A percentile compares a stretch with the other conserved stretches of the same genome.
Conservation (phyloP, 2,329 filamentous ascomycete species). For the Fusarium anguioides region DNA sequence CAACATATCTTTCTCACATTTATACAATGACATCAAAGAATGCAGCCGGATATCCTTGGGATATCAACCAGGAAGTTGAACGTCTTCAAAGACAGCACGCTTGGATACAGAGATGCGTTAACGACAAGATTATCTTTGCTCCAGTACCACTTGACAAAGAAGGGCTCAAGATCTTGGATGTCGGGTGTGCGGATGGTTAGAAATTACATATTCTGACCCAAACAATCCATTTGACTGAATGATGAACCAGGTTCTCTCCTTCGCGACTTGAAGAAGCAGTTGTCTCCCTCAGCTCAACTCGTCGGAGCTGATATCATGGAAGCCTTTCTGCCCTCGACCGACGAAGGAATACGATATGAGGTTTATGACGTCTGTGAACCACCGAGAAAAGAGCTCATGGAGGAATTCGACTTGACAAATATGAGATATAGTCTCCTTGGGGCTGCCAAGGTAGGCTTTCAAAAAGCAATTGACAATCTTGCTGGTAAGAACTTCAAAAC, state of each 20-base stretch:
- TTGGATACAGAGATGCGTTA: conserved; percentile 24
- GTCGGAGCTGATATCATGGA: conserved; percentile 24
- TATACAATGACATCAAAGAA: background rate
- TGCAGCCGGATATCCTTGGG: conserved; percentile 7
- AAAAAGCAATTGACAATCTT: background rate
- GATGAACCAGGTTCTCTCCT: background rate
- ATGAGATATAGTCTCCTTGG: conserved; percentile 14
- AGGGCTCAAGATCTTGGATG: conserved; percentile 9
- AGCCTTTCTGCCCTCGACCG: conserved; percentile 2
- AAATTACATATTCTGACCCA: too few relatives aligned
- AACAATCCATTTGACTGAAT: rapidly evolving
- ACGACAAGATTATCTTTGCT: conserved; percentile 11
- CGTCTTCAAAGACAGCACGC: conserved; percentile 24
- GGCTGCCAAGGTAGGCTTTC: background rate
- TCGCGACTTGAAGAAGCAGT: conserved; percentile 17
- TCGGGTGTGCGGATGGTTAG: conserved; percentile 30
- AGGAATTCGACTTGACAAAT: conserved; percentile 10
- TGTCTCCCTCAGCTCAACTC: conserved; percentile 18
- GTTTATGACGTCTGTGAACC: conserved; percentile 9
- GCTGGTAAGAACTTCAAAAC: background rate
- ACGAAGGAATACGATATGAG: background rate
- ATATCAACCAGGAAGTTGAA: conserved; percentile 7
- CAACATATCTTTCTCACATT: background rate
- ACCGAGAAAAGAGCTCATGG: background rate
- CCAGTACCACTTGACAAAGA: background rate